Evolutionary conservation across 2,329 filamentous ascomycete genomes (phyloP), one percentile per base, ranked within the genome.

Genomic region (Myriosclerotinia duriaeana): DNA sequence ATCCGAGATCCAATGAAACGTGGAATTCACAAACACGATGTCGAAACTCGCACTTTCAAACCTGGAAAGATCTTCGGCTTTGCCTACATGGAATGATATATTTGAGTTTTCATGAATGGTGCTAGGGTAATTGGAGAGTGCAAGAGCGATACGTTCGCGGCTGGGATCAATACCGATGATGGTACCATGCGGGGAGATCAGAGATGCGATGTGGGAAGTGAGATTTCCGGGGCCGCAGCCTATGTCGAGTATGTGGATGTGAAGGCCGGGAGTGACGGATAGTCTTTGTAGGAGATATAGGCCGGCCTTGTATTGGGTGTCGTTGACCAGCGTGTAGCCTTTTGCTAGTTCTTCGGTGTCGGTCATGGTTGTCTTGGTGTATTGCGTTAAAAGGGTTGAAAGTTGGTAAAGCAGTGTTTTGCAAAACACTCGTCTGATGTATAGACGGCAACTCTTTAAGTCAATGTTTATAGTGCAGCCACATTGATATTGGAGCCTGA

Each of bases 161-260:
- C 64, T 68, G 2, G 68, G 66, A 62, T 69, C 66, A 15, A 66
- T 60, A 12, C 68, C 64, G 20, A 68, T 42, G 4, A 68, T 54
- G 48, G 9, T 62, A 46, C 64, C 64, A 5, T 44, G 11, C 5
- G 63, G 34, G 9, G 61, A 53, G 20, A 68, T 38, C 1, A 66
- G 42, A 9, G 58, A 38, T 11, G 64, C 53, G 2, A 69, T 54
- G 30, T 68, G 44, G 6, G 71, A 34, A 6, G 75, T 76, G 42
- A 77, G 69, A 40, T 77, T 74, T 7, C 77, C 77, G 0, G 77
- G 74, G 14, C 77, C 77, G 67, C 76, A 78, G 22, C 77, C 77
- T 40, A 77, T 72, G 54, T 78, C 77, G 12, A 78, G 73, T 46
- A 78, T 71, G 22, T 22, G 56, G 3, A 40, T 60, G 26, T 2